Percentiles rank a stretch among this genome's conserved stretches.
Evolutionary conservation across 352 stramenopile genomes (phyloP).

Genomic region (Saprolegnia diclina): DNA sequence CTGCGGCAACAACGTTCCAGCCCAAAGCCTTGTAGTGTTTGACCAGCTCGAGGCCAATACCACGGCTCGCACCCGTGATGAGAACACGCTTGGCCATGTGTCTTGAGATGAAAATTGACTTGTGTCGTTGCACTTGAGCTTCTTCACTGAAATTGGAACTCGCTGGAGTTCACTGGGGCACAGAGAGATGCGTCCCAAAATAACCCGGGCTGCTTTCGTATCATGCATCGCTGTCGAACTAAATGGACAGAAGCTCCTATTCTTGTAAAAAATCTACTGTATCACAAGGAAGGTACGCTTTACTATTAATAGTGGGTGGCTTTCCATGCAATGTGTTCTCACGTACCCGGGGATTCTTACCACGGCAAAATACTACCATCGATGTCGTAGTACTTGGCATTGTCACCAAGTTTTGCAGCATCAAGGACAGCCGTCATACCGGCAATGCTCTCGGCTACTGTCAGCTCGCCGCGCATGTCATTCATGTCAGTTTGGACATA

Average conservation of each 20-base stretch:
- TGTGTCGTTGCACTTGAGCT: too few species aligned
- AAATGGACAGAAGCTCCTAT: too few species aligned
- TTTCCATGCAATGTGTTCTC: background rate
- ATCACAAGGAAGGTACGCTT: too few species aligned
- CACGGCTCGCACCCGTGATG: slow-evolving; percentile 55
- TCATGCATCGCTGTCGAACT: too few species aligned
- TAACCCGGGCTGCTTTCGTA: too few species aligned
- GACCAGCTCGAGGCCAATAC: slow-evolving; percentile 46
- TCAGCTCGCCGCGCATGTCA: slow-evolving; percentile 30
- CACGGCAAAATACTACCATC: slow-evolving; percentile 38
- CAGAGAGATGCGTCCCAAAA: too few species aligned
- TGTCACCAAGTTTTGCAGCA: slow-evolving; percentile 34
- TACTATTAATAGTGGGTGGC: too few species aligned
- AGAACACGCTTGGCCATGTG: slow-evolving; percentile 42
- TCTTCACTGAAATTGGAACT: background rate
- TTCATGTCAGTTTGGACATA: slow-evolving; percentile 53
- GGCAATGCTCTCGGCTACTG: slow-evolving; percentile 33
- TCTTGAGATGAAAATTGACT: background rate
- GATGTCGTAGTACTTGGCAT: slow-evolving; percentile 47
- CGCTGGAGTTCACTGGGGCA: background rate
- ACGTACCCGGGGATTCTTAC: slow-evolving; percentile 28
- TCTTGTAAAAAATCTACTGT: too few species aligned
- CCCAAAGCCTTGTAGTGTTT: slow-evolving; percentile 39
- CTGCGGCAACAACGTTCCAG: slow-evolving; percentile 50
- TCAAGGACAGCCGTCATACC: slow-evolving; percentile 34